Percentiles rank a stretch among this genome's conserved stretches.
Conservation (phyloP, 768 basidiomycete genomes). For the Plicaturopsis crispa region DNA sequence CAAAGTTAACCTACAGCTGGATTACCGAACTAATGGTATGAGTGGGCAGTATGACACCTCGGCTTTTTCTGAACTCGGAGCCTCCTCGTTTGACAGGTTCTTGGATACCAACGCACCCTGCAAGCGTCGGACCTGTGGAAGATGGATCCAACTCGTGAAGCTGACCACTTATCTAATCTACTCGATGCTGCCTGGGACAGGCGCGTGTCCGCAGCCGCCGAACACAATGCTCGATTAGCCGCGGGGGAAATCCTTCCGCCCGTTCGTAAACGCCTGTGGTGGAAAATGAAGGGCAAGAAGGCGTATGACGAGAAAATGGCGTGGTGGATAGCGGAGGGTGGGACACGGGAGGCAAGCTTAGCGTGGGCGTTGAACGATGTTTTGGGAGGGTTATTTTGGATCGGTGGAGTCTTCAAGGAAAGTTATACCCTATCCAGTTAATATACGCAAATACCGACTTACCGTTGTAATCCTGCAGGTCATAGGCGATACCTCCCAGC, state of each 20-base stretch:
- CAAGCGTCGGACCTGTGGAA: conserved; percentile 74
- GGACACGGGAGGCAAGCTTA: conserved; percentile 41
- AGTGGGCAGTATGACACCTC: background rate
- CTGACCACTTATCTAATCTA: conserved; percentile 38
- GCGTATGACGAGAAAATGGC: conserved; percentile 20
- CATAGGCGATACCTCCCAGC: conserved; percentile 50
- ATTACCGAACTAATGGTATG: conserved; percentile 51
- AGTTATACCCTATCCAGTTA: background rate
- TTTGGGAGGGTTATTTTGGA: conserved; percentile 54
- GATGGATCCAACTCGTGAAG: conserved; percentile 42
- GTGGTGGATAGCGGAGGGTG: conserved; percentile 38
- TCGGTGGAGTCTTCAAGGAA: conserved; percentile 53
- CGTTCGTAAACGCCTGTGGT: conserved; percentile 27
- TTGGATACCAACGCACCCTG: conserved; percentile 67
- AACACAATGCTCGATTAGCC: conserved; percentile 47
- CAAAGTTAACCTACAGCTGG: conserved; percentile 59
- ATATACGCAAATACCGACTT: background rate
- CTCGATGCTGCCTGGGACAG: conserved; percentile 49
- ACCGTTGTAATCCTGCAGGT: conserved; percentile 27
- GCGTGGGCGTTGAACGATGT: conserved; percentile 56
- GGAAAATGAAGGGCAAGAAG: conserved; percentile 30
- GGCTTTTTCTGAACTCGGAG: background rate
- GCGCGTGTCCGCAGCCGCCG: conserved; percentile 38
- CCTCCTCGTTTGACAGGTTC: conserved; percentile 23
- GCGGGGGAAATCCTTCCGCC: conserved; percentile 36